Conservation (phyloP, 2,329 filamentous ascomycete species). For the Phialophora verrucosa region DNA sequence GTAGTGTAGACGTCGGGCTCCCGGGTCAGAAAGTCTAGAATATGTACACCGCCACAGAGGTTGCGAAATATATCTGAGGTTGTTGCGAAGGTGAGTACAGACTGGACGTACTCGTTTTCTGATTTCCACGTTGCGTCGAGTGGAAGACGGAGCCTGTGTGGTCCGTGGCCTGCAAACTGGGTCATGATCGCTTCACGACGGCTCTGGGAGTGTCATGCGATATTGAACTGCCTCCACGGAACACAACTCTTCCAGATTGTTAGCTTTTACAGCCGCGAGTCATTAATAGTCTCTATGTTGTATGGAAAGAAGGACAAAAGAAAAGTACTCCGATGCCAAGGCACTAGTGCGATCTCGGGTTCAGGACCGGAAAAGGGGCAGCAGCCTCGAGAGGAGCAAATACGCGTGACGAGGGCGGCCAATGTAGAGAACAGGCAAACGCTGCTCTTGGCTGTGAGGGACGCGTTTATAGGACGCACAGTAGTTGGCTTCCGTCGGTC, state of each 20-base stretch:
- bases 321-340: slow-evolving; percentile 12
- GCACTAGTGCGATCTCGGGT: not conserved
- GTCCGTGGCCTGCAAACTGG: not conserved
- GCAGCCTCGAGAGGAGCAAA: not conserved
- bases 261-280: not conserved
- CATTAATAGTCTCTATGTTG: not conserved
- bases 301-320: not conserved
- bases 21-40: slow-evolving; percentile 92
- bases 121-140: slow-evolving; percentile 71
- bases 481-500: no score
- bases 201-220: not conserved
- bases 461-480: not conserved
- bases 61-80: slow-evolving; percentile 79
- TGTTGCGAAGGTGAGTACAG: slow-evolving; percentile 76
- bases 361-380: not conserved
- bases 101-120: slow-evolving; percentile 77
- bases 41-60: slow-evolving; percentile 95
- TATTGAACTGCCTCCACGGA: not conserved
- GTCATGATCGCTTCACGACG: not conserved
- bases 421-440: not conserved
- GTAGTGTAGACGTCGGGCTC: slow-evolving; percentile 81
- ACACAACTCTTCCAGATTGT: not conserved
- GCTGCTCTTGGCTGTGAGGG: not conserved
- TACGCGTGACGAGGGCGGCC: not conserved
- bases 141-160: slow-evolving; percentile 59